phyloP scores from a whole-genome alignment of 2,329 filamentous ascomycete genomes.

The Fusarium coffeatum region DNA sequence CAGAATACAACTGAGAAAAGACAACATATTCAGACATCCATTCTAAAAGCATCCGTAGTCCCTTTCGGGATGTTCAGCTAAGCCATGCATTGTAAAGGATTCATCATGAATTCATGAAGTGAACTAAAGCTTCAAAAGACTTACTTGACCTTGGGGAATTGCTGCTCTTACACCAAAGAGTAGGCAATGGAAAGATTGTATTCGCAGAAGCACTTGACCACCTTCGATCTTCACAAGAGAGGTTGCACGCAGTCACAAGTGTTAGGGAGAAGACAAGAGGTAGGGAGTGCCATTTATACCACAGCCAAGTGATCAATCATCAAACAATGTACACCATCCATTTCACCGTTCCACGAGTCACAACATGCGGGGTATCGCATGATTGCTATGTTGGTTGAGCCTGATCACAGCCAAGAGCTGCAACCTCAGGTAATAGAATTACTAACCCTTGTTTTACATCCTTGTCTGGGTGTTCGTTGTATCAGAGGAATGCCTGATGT shows the following conservation, averaged over 20 bases:
- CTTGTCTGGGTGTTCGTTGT: conserved; percentile 10
- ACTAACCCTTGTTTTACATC: conserved; percentile 34
- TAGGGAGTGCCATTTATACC: conserved; percentile 32
- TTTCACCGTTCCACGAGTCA: conserved; percentile 19
- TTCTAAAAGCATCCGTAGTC: conserved; percentile 45
- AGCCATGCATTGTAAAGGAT: conserved; percentile 50
- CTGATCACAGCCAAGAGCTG: conserved; percentile 39
- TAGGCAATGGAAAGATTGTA: neutral
- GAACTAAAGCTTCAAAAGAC: neutral
- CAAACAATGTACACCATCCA: conserved; percentile 2
- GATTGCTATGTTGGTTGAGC: conserved; percentile 29
- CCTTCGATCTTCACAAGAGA: neutral
- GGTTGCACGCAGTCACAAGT: neutral
- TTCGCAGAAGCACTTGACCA: neutral
- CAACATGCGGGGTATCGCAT: conserved; percentile 42
- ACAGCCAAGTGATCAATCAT: conserved; percentile 14
- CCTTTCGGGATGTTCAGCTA: conserved; percentile 48
- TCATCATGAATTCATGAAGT: conserved; percentile 44
- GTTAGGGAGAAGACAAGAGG: neutral
- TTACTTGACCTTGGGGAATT: conserved; percentile 12
- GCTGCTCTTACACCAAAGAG: neutral
- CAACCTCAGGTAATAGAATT: conserved; percentile 45
- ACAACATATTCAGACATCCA: conserved; percentile 46
- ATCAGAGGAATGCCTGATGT: conserved; percentile 25
- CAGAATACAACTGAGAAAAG: neutral